A percentile compares a stretch with the other conserved stretches of the same genome.
Evolutionary conservation across 1,284 basidiomycete genomes (phyloP).

Genomic region (Phlebopus sp.): DNA sequence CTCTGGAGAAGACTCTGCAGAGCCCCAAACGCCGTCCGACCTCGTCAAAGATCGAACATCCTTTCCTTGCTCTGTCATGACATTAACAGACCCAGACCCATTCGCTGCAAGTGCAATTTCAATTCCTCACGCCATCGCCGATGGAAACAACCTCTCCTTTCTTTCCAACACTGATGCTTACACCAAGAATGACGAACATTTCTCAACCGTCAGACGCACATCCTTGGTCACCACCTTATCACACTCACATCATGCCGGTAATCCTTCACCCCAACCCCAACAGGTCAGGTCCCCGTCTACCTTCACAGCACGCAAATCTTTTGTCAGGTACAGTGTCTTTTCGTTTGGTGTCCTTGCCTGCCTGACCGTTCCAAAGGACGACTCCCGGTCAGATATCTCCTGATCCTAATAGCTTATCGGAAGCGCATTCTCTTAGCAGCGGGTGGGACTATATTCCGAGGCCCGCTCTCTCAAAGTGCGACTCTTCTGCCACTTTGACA

Average conservation of each 20-base stretch:
- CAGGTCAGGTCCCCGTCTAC: slow-evolving; percentile 8
- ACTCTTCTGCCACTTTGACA: slow-evolving; percentile 11
- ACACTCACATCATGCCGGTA: slow-evolving; percentile 39
- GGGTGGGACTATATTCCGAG: slow-evolving; percentile 1
- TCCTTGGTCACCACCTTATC: slow-evolving; percentile 61
- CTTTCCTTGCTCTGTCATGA: slow-evolving; percentile 54
- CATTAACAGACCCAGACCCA: slow-evolving; percentile 60
- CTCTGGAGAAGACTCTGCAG: slow-evolving; percentile 47
- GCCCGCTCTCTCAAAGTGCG: slow-evolving; percentile 7
- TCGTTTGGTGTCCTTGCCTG: neutral
- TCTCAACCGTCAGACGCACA: slow-evolving; percentile 38
- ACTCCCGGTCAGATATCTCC: neutral
- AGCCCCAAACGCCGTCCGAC: slow-evolving; percentile 54
- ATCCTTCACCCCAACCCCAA: slow-evolving; percentile 13
- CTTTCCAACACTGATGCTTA: slow-evolving; percentile 50
- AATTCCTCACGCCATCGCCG: slow-evolving; percentile 41
- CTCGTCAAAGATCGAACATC: slow-evolving; percentile 33
- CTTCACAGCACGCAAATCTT: neutral
- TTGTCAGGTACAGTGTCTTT: slow-evolving; percentile 2
- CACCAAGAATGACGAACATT: slow-evolving; percentile 35
- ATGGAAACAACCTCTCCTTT: slow-evolving; percentile 45
- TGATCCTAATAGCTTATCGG: neutral
- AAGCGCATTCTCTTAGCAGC: neutral
- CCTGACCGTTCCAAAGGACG: neutral
- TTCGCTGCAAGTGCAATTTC: slow-evolving; percentile 53